Evolutionary conservation across 129 eudicot genomes (phyloP), one percentile per base, ranked within the genome.

Genomic region (Calendula officinalis): DNA sequence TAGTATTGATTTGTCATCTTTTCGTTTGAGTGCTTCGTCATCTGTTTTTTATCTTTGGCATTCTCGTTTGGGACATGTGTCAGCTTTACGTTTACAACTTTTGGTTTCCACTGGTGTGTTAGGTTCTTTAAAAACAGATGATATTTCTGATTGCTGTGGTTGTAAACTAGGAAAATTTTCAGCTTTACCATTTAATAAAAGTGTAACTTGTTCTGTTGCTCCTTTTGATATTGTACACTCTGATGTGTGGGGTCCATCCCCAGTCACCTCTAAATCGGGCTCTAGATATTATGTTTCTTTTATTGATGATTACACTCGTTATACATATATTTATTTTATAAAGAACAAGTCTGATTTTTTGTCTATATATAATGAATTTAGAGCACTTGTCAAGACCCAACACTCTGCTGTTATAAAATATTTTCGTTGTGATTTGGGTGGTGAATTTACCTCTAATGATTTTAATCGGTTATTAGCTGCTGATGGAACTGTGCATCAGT

Each of bases 1-100:
- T 35, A n/a, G n/a, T n/a, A n/a, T 57, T 1, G 63, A 57, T 10
- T 57, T 34, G 14, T 57, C 44, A 0, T 57, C 63, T 35, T 57
- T 57, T 10, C 22, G 43, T 4, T 35, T 57, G 3, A 34, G 3
- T 7, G 8, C 3, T 12, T 57, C 45, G 10, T 52, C 36, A 16
- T 27, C 34, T 6, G 1, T 1, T 6, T 7, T 6, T 52, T 52
- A 5, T 52, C 6, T 52, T 4, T 52, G 33, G 33, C 34, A 52
- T 16, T 52, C 11, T 52, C 36, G 0, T 8, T 52, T 3, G 8
- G 57, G 57, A 2, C 57, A 16, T 52, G 57, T 7, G 4, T 8
- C 36, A 6, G 10, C 10, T 11, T 17, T 36, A 3, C 57, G 12
- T 17, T 52, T 52, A 22, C 11, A 27, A 3, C 7, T 52, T 16